Evolutionary conservation across 805 yeast species (phyloP), one percentile per base, ranked within the genome.

Genomic region (Candida quercuum): DNA sequence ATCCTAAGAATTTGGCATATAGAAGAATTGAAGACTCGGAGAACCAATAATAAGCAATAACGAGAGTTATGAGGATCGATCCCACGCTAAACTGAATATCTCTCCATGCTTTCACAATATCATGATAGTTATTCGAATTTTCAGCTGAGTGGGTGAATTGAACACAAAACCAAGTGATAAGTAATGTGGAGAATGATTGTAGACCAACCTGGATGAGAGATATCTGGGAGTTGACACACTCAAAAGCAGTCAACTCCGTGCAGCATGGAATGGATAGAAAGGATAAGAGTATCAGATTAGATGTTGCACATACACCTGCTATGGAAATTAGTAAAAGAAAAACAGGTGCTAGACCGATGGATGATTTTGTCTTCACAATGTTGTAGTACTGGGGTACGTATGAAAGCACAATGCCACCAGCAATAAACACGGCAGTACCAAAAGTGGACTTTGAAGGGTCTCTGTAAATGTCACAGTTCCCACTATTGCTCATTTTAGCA

Each of bases 271-370:
- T 54, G 0, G 87, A 84, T 0, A 75, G 70, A 14, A 73, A 59
- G 5, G 84, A 73, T 11, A 86, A 67, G 23, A 86, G 58, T 5
- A 79, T 56, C 33, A 86, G 71, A 51, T 87, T 87, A 15, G 82
- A 67, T 34, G 81, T 60, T 0, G 91, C 77, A 49, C 81, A 72
- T 21, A 79, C 60, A n/a, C 85, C 79, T 16, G 89, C 76, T 33
- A 80, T 57, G 5, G 81, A 73, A 4, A 93, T 93, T 28, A 87
- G 67, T 12, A 86, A 60, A 23, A 86, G 64, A 53, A 78, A 86
- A 47, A 72, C 67, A 11, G 89, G 85, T 5, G 89, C 81, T 17
- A 86, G 63, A 5, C 96, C 96, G 53, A 85, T 88, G 11, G 89
- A 77, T 6, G 87, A 71, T 35, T 71, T 59, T 35, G 87, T 69